phyloP scores from a whole-genome alignment of 202 grass and related monocot species.

The Hordeum pubiflorum region DNA sequence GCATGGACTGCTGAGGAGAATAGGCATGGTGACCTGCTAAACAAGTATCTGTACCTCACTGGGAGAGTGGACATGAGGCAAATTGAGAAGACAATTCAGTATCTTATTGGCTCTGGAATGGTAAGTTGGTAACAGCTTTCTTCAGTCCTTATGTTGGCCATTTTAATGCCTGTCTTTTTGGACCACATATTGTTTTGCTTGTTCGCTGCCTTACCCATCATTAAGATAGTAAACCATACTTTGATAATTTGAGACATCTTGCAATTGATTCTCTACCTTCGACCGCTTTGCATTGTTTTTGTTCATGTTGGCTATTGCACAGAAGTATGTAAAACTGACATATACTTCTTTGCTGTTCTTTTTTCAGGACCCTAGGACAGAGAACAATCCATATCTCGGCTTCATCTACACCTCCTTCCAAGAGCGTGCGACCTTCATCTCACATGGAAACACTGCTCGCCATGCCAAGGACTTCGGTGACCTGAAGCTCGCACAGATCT shows the following conservation, averaged over 20 bases:
- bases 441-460: constrained; percentile 88
- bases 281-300: neutral
- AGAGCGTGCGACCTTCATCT: constrained; percentile 90
- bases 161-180: neutral
- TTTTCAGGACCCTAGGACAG: constrained; percentile 92
- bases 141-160: neutral
- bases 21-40: constrained; percentile 85
- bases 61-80: constrained; percentile 91
- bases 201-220: neutral
- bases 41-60: constrained; percentile 86
- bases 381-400: constrained; percentile 93
- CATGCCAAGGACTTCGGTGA: constrained; percentile 82
- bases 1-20: constrained; percentile 98
- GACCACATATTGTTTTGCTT: neutral
- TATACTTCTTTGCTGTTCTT: neutral
- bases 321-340: neutral
- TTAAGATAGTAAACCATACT: neutral
- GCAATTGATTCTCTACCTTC: neutral
- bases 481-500: constrained; percentile 88
- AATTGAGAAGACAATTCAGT: constrained; percentile 94
- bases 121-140: constrained; percentile 68
- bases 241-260: neutral
- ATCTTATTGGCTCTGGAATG: constrained; percentile 98
- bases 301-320: neutral
- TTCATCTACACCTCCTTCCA: constrained; percentile 98